Evolutionary conservation across 306 rosid species (phyloP).

Genomic region (Mimosa pudica): DNA sequence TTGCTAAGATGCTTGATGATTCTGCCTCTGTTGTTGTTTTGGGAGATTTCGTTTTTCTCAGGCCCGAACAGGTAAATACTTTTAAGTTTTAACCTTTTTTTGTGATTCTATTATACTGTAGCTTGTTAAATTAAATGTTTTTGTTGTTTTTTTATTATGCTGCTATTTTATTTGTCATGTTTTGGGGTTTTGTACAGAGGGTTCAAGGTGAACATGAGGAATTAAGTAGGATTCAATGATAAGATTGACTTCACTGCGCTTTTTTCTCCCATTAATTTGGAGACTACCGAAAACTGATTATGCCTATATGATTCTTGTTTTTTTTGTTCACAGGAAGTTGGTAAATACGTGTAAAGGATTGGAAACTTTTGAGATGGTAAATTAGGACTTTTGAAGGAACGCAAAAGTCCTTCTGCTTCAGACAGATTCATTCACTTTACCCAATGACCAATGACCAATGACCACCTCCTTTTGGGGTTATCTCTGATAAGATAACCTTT

Average conservation of each 20-base stretch:
- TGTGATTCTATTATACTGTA: neutral
- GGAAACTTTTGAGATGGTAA: slow-evolving; percentile 57
- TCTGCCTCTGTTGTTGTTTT: slow-evolving; percentile 70
- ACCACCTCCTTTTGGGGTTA: slow-evolving; percentile 15
- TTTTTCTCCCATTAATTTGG: slow-evolving; percentile 22
- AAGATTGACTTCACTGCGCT: neutral
- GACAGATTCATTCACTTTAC: slow-evolving; percentile 30
- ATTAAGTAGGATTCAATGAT: slow-evolving; percentile 19
- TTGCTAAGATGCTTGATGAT: slow-evolving; percentile 71
- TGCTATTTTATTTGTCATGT: neutral
- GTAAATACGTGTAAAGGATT: slow-evolving; percentile 54
- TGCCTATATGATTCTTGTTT: slow-evolving; percentile 50
- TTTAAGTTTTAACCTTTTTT: neutral
- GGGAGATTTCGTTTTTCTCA: slow-evolving; percentile 71
- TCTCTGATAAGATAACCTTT: neutral
- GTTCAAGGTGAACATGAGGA: slow-evolving; percentile 47
- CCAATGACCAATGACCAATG: neutral
- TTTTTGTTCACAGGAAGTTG: slow-evolving; percentile 50
- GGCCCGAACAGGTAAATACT: slow-evolving; percentile 76
- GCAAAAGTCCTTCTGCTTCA: slow-evolving; percentile 50
- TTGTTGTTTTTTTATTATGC: neutral
- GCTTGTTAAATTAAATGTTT: neutral
- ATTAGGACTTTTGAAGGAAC: slow-evolving; percentile 54
- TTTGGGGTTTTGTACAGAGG: slow-evolving; percentile 41
- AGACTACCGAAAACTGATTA: slow-evolving; percentile 60